Percentiles rank a stretch among this genome's conserved stretches.
These are phyloP conservation scores for Cladophialophora chaetospira DNA, from an alignment of 2,329 filamentous ascomycete genomes.

Conservation along the genomic window DNA sequence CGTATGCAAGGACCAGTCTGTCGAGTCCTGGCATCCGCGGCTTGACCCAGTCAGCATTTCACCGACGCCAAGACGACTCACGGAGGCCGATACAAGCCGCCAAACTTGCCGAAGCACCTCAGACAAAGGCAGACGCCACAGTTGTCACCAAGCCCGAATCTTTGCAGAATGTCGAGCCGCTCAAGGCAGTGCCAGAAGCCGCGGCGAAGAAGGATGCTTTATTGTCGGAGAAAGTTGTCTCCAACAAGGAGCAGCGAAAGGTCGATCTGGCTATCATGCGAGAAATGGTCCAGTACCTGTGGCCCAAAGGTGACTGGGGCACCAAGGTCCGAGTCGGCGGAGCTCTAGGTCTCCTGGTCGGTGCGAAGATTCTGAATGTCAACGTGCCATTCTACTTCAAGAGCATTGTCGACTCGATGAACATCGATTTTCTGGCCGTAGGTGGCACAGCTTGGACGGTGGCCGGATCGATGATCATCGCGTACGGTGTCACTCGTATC, in stretches of 20 bases:
- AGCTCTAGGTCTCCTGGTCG: slow-evolving; percentile 79
- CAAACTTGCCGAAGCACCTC: slow-evolving; percentile 19
- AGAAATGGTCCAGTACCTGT: slow-evolving; percentile 94
- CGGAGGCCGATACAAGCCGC: slow-evolving; percentile 10
- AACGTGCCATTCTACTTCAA: slow-evolving; percentile 99
- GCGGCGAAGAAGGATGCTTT: slow-evolving; percentile 57
- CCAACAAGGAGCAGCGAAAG: slow-evolving; percentile 84
- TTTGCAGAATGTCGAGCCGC: slow-evolving; percentile 21
- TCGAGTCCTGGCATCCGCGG: background rate
- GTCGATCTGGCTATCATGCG: slow-evolving; percentile 98
- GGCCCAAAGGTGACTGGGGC: slow-evolving; percentile 84
- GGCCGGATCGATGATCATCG: slow-evolving; percentile 89
- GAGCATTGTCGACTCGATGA: slow-evolving; percentile 96
- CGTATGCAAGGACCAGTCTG: background rate
- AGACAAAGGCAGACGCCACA: slow-evolving; percentile 15
- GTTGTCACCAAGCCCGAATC: slow-evolving; percentile 30
- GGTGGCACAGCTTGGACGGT: slow-evolving; percentile 89
- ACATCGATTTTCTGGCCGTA: slow-evolving; percentile 81
- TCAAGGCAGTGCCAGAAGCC: slow-evolving; percentile 33
- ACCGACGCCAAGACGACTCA: slow-evolving; percentile 11
- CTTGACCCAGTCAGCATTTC: slow-evolving; percentile 14
- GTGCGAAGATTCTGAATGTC: slow-evolving; percentile 93
- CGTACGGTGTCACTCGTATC: slow-evolving; percentile 81
- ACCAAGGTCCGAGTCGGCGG: slow-evolving; percentile 83
- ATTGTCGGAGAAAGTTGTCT: slow-evolving; percentile 64